Conservation (phyloP, 768 basidiomycete genomes). For the Lenzites betulinus region DNA sequence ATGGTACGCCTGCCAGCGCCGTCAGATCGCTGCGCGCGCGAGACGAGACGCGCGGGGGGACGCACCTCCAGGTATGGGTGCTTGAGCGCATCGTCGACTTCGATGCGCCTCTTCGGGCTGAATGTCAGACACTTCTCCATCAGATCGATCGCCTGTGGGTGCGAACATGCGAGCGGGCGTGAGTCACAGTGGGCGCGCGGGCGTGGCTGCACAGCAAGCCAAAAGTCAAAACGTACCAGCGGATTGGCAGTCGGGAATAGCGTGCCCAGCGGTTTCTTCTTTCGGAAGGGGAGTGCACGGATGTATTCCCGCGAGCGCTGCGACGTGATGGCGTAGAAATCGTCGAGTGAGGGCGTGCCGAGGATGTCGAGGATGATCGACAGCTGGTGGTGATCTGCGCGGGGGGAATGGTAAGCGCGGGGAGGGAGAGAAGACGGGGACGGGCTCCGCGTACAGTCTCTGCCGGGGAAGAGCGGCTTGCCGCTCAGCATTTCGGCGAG, state of each 20-base stretch:
- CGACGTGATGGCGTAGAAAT: conserved; percentile 91
- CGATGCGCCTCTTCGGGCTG: conserved; percentile 84
- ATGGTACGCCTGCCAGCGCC: conserved; percentile 67
- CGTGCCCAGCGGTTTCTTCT: conserved; percentile 66
- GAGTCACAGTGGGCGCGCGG: neutral
- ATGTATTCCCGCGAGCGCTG: conserved; percentile 82
- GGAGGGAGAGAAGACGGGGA: conserved; percentile 11
- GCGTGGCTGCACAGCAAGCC: conserved; percentile 23
- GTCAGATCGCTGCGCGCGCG: neutral
- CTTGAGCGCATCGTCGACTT: conserved; percentile 81
- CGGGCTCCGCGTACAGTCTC: conserved; percentile 65
- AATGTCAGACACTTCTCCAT: conserved; percentile 83
- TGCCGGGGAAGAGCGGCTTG: conserved; percentile 93
- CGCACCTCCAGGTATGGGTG: conserved; percentile 87
- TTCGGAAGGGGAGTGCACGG: conserved; percentile 84
- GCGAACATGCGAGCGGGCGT: neutral
- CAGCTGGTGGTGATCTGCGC: conserved; percentile 84
- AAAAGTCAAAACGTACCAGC: conserved; percentile 42
- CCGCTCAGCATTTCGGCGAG: conserved; percentile 91
- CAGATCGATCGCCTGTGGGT: conserved; percentile 65
- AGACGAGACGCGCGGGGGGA: conserved; percentile 8
- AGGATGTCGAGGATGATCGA: conserved; percentile 93
- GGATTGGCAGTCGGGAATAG: conserved; percentile 79
- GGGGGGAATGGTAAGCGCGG: neutral
- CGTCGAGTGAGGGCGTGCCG: conserved; percentile 87